Conservation (phyloP, 2,329 filamentous ascomycete species). For the Cladophialophora yegresii region DNA sequence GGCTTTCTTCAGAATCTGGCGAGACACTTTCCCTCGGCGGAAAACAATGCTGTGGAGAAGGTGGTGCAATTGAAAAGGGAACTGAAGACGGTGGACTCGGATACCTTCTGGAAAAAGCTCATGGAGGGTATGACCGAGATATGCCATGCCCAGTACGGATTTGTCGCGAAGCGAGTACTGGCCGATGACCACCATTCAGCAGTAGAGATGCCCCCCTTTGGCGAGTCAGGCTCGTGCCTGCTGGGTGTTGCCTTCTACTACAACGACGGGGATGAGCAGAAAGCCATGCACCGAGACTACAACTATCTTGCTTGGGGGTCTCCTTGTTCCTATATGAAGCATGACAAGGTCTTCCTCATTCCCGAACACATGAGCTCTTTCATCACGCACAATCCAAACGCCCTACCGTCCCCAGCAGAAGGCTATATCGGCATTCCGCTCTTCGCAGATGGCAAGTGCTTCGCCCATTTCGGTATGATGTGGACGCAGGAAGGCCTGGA, state of each 20-base stretch:
- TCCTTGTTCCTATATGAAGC: slow-evolving; percentile 68
- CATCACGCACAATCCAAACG: slow-evolving; percentile 62
- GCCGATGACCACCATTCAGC: slow-evolving; percentile 60
- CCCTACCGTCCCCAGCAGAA: slow-evolving; percentile 62
- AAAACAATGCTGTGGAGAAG: slow-evolving; percentile 63
- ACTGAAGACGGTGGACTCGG: slow-evolving; percentile 56
- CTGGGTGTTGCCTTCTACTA: slow-evolving; percentile 68
- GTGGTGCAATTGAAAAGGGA: slow-evolving; percentile 61
- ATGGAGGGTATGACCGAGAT: slow-evolving; percentile 66
- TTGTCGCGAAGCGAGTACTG: slow-evolving; percentile 66
- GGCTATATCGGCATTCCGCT: slow-evolving; percentile 68
- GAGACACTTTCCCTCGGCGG: slow-evolving; percentile 49
- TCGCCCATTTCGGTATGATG: slow-evolving; percentile 71
- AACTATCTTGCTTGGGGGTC: slow-evolving; percentile 66
- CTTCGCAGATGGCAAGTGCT: slow-evolving; percentile 65
- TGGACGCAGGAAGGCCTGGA: slow-evolving; percentile 66
- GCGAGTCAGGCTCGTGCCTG: slow-evolving; percentile 62
- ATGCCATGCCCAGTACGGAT: slow-evolving; percentile 66
- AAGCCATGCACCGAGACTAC: slow-evolving; percentile 60
- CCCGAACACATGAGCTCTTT: slow-evolving; percentile 63
- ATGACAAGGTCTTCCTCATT: slow-evolving; percentile 70
- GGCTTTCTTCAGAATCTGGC: slow-evolving; percentile 46
- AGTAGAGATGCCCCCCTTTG: slow-evolving; percentile 62
- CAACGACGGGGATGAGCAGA: slow-evolving; percentile 59
- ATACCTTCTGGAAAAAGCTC: slow-evolving; percentile 65